These are phyloP conservation scores for Lachancea sp. DNA, from an alignment of 805 yeast genomes.

Conservation along the genomic window DNA sequence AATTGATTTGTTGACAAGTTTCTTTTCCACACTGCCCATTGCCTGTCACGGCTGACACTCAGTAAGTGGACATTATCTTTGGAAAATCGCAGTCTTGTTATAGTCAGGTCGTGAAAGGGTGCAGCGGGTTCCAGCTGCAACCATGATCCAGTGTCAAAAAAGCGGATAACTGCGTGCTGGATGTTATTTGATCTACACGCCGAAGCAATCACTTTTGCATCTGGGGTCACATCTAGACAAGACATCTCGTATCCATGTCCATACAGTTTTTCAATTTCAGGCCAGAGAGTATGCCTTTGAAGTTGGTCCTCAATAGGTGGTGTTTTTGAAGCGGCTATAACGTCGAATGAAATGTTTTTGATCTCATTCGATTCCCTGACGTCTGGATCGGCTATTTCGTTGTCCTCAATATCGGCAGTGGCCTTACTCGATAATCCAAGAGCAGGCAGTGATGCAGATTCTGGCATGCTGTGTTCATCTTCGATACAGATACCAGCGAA, in stretches of 20 bases:
- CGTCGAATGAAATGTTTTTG: conserved; percentile 40
- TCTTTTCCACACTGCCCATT: conserved; percentile 67
- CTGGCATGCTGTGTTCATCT: conserved; percentile 47
- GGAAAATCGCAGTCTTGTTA: conserved; percentile 76
- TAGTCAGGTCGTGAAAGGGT: conserved; percentile 73
- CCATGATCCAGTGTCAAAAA: conserved; percentile 60
- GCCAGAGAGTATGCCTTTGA: conserved; percentile 90
- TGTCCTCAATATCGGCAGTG: conserved; percentile 43
- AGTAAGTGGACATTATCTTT: conserved; percentile 56
- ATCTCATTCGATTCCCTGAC: conserved; percentile 32
- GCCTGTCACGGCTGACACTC: conserved; percentile 86
- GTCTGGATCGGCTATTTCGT: conserved; percentile 34
- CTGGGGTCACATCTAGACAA: conserved; percentile 65
- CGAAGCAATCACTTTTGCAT: conserved; percentile 62
- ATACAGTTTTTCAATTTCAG: conserved; percentile 87
- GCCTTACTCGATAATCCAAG: conserved; percentile 92
- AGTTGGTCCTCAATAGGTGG: conserved; percentile 90
- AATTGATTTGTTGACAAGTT: conserved; percentile 35
- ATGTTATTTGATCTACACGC: conserved; percentile 86
- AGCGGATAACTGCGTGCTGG: conserved; percentile 78
- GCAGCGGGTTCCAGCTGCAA: conserved; percentile 52
- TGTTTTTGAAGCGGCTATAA: conserved; percentile 39
- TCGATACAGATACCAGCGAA: conserved; percentile 42
- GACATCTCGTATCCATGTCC: conserved; percentile 97
- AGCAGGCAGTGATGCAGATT: conserved; percentile 85